A percentile compares a stretch with the other conserved stretches of the same genome.
Evolutionary conservation across 257 asterid genomes (phyloP).

Genomic region (Salvia rosmarinus): DNA sequence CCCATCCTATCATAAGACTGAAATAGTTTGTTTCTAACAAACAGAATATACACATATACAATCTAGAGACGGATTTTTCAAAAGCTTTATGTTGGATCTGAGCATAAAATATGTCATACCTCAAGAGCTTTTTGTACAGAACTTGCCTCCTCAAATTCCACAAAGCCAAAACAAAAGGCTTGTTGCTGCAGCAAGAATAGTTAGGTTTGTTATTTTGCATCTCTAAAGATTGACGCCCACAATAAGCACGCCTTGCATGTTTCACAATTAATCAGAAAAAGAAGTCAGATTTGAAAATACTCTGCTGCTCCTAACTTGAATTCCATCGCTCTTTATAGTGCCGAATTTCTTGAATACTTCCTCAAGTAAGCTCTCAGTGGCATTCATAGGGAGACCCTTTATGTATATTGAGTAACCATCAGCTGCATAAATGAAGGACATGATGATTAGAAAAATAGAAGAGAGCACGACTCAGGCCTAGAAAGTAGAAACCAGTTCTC

Average conservation of each 20-base stretch:
- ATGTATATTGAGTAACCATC: constrained; percentile 87
- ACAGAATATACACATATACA: background rate
- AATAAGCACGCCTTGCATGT: background rate
- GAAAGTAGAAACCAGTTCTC: constrained; percentile 14
- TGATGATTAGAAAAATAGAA: background rate
- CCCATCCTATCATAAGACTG: background rate
- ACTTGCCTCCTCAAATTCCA: constrained; percentile 71
- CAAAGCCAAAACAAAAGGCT: constrained; percentile 74
- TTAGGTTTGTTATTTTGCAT: constrained; percentile 18
- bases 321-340: constrained; percentile 71
- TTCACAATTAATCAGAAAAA: background rate
- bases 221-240: background rate
- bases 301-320: constrained; percentile 88
- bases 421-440: constrained; percentile 51
- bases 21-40: background rate
- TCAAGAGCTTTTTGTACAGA: constrained; percentile 66
- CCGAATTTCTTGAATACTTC: constrained; percentile 87
- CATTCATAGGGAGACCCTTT: constrained; percentile 87
- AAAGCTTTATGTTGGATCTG: background rate
- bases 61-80: background rate
- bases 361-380: constrained; percentile 61
- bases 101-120: constrained; percentile 47
- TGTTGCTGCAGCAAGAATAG: constrained; percentile 49
- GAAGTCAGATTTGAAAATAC: constrained; percentile 44
- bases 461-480: background rate